Evolutionary conservation across 228 moss, liverwort and hornwort genomes (phyloP).

Genomic region (Sphagnum fallax): DNA sequence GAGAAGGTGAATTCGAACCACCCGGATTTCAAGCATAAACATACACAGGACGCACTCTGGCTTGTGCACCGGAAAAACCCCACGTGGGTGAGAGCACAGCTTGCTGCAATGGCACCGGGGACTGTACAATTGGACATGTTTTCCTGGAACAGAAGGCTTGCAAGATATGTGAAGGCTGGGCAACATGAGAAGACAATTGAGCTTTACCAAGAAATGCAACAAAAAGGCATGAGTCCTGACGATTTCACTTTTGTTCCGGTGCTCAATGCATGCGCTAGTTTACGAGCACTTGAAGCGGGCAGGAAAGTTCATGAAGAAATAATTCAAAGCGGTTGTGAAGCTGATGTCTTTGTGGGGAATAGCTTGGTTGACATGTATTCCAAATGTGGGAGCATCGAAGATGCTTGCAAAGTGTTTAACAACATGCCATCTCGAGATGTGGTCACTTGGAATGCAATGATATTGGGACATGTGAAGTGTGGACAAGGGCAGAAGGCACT

Average conservation of each 20-base stretch:
- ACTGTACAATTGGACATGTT: too few relatives aligned
- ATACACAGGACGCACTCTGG: too few relatives aligned
- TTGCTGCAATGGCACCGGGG: too few relatives aligned
- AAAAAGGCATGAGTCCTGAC: constrained; percentile 14
- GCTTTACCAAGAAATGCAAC: constrained; percentile 19
- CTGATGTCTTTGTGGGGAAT: constrained; percentile 31
- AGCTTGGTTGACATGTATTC: constrained; percentile 53
- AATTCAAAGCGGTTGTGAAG: constrained; percentile 17
- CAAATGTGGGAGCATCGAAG: constrained; percentile 31
- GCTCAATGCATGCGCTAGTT: not conserved
- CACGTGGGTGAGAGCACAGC: too few relatives aligned
- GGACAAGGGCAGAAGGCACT: constrained; percentile 17
- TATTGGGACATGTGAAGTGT: constrained; percentile 24
- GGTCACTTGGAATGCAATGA: constrained; percentile 40
- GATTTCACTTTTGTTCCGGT: not conserved
- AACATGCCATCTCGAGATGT: constrained; percentile 26
- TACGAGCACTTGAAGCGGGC: constrained; percentile 21
- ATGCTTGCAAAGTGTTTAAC: constrained; percentile 31
- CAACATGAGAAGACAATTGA: constrained; percentile 19
- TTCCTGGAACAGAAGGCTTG: too few relatives aligned
- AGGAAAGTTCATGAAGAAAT: constrained; percentile 29
- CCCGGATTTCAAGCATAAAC: too few relatives aligned
- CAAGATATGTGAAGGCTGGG: constrained; percentile 23
- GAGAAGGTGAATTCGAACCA: too few relatives aligned
- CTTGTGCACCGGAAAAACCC: too few relatives aligned